Evolutionary conservation across 495 filamentous ascomycete species (phyloP), one percentile per base, ranked within the genome.

Genomic region (Penicillium nucicola): DNA sequence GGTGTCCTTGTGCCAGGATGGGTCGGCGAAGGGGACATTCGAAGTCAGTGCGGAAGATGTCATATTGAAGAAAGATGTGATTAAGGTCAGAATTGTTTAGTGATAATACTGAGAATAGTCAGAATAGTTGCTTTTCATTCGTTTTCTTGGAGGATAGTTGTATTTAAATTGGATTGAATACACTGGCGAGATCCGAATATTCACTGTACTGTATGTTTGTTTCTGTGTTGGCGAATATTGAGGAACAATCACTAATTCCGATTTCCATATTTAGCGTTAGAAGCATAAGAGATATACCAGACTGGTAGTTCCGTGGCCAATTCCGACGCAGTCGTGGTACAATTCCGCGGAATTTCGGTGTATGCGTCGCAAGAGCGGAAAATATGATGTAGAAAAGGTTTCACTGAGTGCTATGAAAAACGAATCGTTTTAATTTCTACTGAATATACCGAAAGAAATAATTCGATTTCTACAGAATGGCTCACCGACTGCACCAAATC

Each of bases 401-500:
- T 13, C 12, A 13, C 14, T 3, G 3, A 41, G 4, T 23, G 23
- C 3, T n/a, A 41, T 41, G 17, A 17, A 18, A 18, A 8, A 33
- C 8, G 18, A 5, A 22, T 22, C 5, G 5, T 22, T 34, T 8
- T n/a, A 33, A 45, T 12, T 13, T 8, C 13, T 2, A n/a, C 4
- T 34, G 17, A 14, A 9, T 34, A 10, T 4, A 35, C 7, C 15
- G 15, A 34, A n/a, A 12, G 14, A 20, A 12, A 34, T 12, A 13
- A 18, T 2, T 32, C 30, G 30, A 31, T n/a, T 8, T 8, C 4
- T 22, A 20, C 36, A 34, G 70, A 11, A 67, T 48, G 45, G 33
- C 45, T 39, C 20, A 81, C 49, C 68, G 81, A 38, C 57, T 80
- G 38, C 64, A 66, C 14, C 84, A 88, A 58, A 80, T 88, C 49